phyloP scores from a whole-genome alignment of 2,329 filamentous ascomycete species.

The Curvularia spicifera region DNA sequence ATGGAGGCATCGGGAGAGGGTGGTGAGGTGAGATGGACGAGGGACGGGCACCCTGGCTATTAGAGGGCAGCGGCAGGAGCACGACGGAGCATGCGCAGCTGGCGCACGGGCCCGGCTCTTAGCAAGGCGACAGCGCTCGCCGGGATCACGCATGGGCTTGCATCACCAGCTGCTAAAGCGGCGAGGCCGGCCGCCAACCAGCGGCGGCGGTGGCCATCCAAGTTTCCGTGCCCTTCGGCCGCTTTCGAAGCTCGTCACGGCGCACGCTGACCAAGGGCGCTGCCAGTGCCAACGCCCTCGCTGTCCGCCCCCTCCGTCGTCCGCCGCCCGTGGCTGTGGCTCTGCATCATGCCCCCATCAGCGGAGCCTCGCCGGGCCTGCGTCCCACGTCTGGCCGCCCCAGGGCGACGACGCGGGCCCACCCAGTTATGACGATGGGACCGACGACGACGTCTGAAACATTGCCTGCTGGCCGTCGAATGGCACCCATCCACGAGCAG shows the following conservation, averaged over 20 bases:
- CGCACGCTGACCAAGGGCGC: not conserved
- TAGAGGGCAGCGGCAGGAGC: slow-evolving; percentile 17
- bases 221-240: slow-evolving; percentile 21
- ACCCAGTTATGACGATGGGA: slow-evolving; percentile 13
- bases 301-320: not conserved
- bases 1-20: slow-evolving; percentile 39
- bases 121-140: slow-evolving; percentile 23
- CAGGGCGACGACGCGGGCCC: not conserved
- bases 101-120: not conserved
- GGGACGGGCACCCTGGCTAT: slow-evolving; percentile 25
- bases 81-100: slow-evolving; percentile 8
- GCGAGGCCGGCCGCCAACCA: slow-evolving; percentile 20
- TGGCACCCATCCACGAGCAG: not conserved
- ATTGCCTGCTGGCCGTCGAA: slow-evolving; percentile 20
- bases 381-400: not conserved
- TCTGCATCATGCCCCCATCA: not conserved
- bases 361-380: not conserved
- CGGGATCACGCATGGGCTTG: slow-evolving; percentile 14
- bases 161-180: slow-evolving; percentile 21
- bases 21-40: slow-evolving; percentile 34
- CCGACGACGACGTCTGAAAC: slow-evolving; percentile 29
- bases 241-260: slow-evolving; percentile 18
- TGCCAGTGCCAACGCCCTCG: not conserved
- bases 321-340: slow-evolving; percentile 9
- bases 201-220: slow-evolving; percentile 20